Conservation (phyloP, 371 early-diverging fungal genomes). For the Mortierella polycephala region DNA sequence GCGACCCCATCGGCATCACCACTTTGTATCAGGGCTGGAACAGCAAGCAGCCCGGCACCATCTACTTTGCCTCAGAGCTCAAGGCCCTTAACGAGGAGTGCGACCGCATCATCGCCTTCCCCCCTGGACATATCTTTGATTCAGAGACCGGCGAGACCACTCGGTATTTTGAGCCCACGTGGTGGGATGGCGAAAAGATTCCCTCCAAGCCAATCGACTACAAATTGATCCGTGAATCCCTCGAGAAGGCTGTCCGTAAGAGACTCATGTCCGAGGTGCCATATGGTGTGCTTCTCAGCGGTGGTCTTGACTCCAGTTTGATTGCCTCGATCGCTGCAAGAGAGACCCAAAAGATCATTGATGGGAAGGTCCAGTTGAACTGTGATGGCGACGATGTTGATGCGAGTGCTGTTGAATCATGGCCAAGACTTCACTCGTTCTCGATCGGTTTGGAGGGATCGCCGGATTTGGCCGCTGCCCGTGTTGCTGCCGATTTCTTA, state of each 20-base stretch:
- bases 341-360: slow-evolving; percentile 75
- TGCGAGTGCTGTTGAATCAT: slow-evolving; percentile 73
- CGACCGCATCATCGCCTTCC: slow-evolving; percentile 94
- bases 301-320: slow-evolving; percentile 95
- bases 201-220: slow-evolving; percentile 71
- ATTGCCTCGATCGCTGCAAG: slow-evolving; percentile 94
- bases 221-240: slow-evolving; percentile 76
- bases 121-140: slow-evolving; percentile 93
- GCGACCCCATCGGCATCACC: slow-evolving; percentile 97
- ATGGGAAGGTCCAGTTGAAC: slow-evolving; percentile 25
- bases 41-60: slow-evolving; percentile 81
- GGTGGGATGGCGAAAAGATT: slow-evolving; percentile 79
- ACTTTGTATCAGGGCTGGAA: slow-evolving; percentile 95
- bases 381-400: slow-evolving; percentile 76
- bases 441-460: slow-evolving; percentile 95
- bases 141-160: slow-evolving; percentile 79
- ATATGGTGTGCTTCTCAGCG: slow-evolving; percentile 94
- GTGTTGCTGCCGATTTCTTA: slow-evolving; percentile 89
- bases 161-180: slow-evolving; percentile 90
- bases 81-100: slow-evolving; percentile 95
- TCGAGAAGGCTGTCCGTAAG: slow-evolving; percentile 92
- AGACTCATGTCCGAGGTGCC: slow-evolving; percentile 97
- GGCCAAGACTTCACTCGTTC: slow-evolving; percentile 95
- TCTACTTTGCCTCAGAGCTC: slow-evolving; percentile 94
- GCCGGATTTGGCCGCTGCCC: slow-evolving; percentile 93